Evolutionary conservation across 441 rosid species (phyloP).

Genomic region (Aquilaria agallochum): DNA sequence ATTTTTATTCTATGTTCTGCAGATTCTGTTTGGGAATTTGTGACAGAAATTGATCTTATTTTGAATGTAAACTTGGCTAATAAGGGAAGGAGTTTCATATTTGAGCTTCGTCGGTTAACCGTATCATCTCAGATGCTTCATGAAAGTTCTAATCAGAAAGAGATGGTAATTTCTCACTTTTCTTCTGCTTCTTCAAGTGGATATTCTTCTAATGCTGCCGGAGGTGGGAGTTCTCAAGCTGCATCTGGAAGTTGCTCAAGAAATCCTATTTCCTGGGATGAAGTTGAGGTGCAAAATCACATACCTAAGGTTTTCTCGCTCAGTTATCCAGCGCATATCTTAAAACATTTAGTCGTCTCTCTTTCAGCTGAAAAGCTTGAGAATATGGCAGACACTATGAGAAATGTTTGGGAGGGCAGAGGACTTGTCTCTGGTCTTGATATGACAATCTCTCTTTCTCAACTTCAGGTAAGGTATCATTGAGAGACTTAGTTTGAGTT

Average conservation of each 20-base stretch:
- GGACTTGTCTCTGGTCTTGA: constrained; percentile 77
- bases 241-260: constrained; percentile 37
- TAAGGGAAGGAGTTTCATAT: constrained; percentile 42
- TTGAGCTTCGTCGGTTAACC: constrained; percentile 61
- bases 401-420: constrained; percentile 62
- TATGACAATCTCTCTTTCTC: constrained; percentile 65
- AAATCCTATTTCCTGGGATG: constrained; percentile 24
- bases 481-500: too few species aligned
- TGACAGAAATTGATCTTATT: constrained; percentile 51
- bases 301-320: constrained; percentile 25
- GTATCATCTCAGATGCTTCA: constrained; percentile 60
- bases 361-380: constrained; percentile 50
- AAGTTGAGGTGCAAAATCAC: constrained; percentile 18
- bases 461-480: constrained; percentile 53
- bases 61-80: constrained; percentile 44
- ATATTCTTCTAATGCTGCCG: constrained; percentile 31
- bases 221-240: constrained; percentile 32
- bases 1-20: constrained; percentile 27
- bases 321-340: constrained; percentile 48
- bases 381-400: constrained; percentile 29
- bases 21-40: constrained; percentile 68
- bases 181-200: constrained; percentile 43
- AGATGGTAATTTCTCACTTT: constrained; percentile 52
- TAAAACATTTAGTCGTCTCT: constrained; percentile 53
- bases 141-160: constrained; percentile 32